These are phyloP conservation scores for Cnidoscolus chayamansa DNA, from an alignment of 441 rosid species.

Conservation along the genomic window DNA sequence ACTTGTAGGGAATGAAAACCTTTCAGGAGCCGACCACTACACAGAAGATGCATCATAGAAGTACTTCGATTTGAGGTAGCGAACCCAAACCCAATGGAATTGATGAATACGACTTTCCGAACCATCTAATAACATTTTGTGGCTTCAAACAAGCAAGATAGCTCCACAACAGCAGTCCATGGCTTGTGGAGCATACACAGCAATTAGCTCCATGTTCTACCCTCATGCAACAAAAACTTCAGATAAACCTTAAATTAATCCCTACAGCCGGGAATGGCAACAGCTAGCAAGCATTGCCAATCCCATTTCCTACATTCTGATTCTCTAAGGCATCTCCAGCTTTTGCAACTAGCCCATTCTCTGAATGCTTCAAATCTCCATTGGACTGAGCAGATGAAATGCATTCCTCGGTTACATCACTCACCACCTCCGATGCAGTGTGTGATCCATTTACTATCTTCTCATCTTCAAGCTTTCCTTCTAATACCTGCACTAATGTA, in stretches of 20 bases:
- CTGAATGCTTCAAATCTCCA: slow-evolving; percentile 42
- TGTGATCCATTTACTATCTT: slow-evolving; percentile 41
- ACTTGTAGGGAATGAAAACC: slow-evolving; percentile 28
- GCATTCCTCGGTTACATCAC: slow-evolving; percentile 37
- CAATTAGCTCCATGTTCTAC: slow-evolving; percentile 18
- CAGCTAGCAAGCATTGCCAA: slow-evolving; percentile 48
- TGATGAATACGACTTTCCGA: neutral
- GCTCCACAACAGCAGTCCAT: slow-evolving; percentile 16
- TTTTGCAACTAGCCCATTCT: slow-evolving; percentile 36
- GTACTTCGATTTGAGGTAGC: neutral
- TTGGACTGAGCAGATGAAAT: slow-evolving; percentile 29
- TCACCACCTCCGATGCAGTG: slow-evolving; percentile 25
- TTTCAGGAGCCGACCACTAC: slow-evolving; percentile 31
- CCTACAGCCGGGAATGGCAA: slow-evolving; percentile 23
- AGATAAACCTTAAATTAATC: neutral
- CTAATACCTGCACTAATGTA: slow-evolving; percentile 40
- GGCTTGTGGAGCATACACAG: slow-evolving; percentile 12
- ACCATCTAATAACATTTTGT: neutral
- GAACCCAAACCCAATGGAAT: neutral
- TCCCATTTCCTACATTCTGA: slow-evolving; percentile 38
- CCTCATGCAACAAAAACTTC: slow-evolving; percentile 11
- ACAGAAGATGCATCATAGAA: slow-evolving; percentile 12
- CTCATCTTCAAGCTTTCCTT: slow-evolving; percentile 48
- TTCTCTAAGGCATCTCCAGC: slow-evolving; percentile 34
- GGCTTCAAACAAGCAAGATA: slow-evolving; percentile 4